Conservation (phyloP, 106 monocot genomes). For the Dendrobium chrysotoxum region DNA sequence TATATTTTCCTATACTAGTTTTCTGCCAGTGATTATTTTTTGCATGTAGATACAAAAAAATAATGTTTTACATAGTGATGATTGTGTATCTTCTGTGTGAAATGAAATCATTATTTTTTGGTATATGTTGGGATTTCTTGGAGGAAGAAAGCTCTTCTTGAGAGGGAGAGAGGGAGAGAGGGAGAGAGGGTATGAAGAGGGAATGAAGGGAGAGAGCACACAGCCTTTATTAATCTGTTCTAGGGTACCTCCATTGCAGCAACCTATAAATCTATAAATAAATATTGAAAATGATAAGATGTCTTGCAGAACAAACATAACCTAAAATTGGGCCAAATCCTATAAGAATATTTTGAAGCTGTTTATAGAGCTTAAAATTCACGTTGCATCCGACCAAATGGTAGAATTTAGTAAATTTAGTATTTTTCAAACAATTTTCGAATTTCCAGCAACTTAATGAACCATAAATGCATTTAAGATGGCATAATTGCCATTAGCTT, state of each 20-base stretch:
- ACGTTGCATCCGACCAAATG: too few species aligned
- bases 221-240: too few species aligned
- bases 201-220: too few species aligned
- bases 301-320: too few species aligned
- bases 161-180: too few species aligned
- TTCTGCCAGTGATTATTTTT: background rate
- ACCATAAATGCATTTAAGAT: background rate
- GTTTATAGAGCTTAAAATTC: background rate
- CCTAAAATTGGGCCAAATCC: background rate
- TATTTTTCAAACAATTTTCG: background rate
- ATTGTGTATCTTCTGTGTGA: background rate
- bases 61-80: background rate
- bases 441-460: background rate
- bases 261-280: too few species aligned
- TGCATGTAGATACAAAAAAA: background rate
- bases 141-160: too few species aligned
- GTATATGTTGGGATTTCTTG: too few species aligned
- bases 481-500: background rate
- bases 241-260: too few species aligned
- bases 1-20: background rate
- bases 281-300: too few species aligned
- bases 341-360: background rate
- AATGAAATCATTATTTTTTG: background rate
- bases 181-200: too few species aligned
- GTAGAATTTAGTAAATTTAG: background rate